Conservation (phyloP, 139 green algal species). For the Chlamydomonas urium region DNA sequence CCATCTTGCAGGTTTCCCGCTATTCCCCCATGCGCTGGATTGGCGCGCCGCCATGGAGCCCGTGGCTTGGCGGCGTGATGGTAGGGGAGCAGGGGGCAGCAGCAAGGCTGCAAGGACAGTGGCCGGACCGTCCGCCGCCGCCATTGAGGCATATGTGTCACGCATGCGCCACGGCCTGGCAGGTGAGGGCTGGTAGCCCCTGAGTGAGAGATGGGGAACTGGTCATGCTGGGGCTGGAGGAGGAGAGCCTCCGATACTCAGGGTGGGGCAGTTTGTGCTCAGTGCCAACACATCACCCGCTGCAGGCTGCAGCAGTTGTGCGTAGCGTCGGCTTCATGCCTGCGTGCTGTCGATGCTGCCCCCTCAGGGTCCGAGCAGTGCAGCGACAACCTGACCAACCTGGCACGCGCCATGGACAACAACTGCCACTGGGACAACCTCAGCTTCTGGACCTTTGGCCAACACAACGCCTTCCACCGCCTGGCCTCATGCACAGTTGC, state of each 20-base stretch:
- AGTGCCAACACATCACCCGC: neutral
- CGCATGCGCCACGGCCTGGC: neutral
- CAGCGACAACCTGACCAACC: neutral
- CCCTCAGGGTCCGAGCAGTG: neutral
- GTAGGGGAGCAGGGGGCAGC: neutral
- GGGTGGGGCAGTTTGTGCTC: neutral
- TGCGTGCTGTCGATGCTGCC: no score
- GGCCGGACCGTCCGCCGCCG: neutral
- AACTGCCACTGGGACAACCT: slow-evolving; percentile 17
- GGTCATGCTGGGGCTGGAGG: neutral
- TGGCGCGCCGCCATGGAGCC: neutral
- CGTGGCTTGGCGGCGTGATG: neutral
- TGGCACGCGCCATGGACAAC: neutral
- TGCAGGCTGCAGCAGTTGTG: neutral
- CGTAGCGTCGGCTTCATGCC: neutral
- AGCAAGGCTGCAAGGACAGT: neutral
- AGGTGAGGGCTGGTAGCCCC: neutral
- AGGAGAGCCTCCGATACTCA: neutral
- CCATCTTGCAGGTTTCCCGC: no score
- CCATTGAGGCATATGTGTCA: neutral
- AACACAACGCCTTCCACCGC: neutral
- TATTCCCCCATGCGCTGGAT: slow-evolving; percentile 5
- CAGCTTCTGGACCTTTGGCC: slow-evolving; percentile 9
- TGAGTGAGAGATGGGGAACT: neutral
- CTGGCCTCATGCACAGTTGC: neutral